Evolutionary conservation across 2,329 filamentous ascomycete species (phyloP), one percentile per base, ranked within the genome.

Genomic region (Xenoacremonium recifei): DNA sequence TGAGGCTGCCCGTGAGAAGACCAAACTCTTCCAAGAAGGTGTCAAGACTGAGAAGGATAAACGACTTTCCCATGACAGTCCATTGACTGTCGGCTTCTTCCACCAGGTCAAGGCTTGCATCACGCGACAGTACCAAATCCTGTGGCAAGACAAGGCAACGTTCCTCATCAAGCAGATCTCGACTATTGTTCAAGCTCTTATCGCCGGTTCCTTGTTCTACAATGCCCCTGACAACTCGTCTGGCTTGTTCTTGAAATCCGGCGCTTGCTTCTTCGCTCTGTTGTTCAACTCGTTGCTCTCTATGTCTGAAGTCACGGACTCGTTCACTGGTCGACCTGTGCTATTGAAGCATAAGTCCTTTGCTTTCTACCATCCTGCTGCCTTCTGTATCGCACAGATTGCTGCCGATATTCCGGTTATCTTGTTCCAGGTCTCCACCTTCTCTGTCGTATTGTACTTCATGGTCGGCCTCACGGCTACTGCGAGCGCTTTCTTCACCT

Each of bases 181-280:
- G 0, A 81, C 76, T 2, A 54, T 85, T 6, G 53, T 71, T 0
- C 79, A 84, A 52, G 80, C 82, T 0, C 61, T 87, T 5, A 77
- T 87, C 43, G 70, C 75, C 2, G 83, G 82, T 6, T 85, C 82
- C 0, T 69, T 87, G 4, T 87, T 87, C 63, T 87, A 86, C 63
- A 72, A 82, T 41, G 77, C 82, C 0, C 74, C 81, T 0, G 45
- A 65, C 18, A 79, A 75, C 37, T 78, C 80, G 0, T 69, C 63
- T 1, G 84, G 83, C 7, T 62, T 87, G 1, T 87, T 87, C 58
- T 57, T 77, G 51, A 85, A 85, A 52, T 72, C 75, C 0, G 84
- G 83, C 39, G 75, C 81, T 0, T 64, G 84, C 4, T 87, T 87
- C 68, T 76, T 86, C 37, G 69, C 82, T 1, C 66, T 86, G 0